A percentile compares a stretch with the other conserved stretches of the same genome.
Evolutionary conservation across 345 rosid genomes (phyloP).

Genomic region (Populus davidiana): DNA sequence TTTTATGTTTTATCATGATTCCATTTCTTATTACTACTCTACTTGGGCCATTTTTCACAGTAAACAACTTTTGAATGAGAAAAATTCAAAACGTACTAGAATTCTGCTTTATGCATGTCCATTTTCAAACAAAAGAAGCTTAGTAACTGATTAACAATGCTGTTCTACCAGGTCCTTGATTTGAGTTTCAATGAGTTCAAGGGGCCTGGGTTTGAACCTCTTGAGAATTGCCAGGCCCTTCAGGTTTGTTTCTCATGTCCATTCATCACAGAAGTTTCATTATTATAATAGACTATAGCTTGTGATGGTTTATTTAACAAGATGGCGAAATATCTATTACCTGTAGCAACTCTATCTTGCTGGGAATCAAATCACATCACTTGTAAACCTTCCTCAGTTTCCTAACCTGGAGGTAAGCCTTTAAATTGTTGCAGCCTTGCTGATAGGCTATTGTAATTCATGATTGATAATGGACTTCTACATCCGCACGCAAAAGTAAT

Average conservation of each 20-base stretch:
- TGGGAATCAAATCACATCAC: constrained; percentile 94
- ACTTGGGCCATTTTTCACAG: background rate
- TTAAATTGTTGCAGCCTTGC: constrained; percentile 8
- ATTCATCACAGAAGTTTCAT: constrained; percentile 10
- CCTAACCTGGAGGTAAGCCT: constrained; percentile 88
- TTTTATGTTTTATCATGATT: constrained; percentile 3
- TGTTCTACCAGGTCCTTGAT: constrained; percentile 75
- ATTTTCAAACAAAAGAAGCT: background rate
- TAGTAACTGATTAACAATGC: constrained; percentile 6
- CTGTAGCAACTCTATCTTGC: constrained; percentile 96
- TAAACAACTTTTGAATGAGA: background rate
- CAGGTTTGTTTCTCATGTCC: constrained; percentile 55
- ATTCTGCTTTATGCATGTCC: background rate
- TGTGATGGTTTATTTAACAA: constrained; percentile 7
- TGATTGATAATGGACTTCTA: background rate
- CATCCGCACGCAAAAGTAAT: background rate
- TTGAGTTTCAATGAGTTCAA: constrained; percentile 98
- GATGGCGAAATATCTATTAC: constrained; percentile 27
- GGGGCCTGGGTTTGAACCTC: constrained; percentile 99
- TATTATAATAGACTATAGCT: constrained; percentile 4
- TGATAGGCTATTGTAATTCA: background rate
- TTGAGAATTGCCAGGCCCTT: constrained; percentile 79
- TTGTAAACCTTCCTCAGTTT: constrained; percentile 88
- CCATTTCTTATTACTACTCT: background rate
- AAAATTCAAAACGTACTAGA: background rate